A percentile compares a stretch with the other conserved stretches of the same genome.
Conservation (phyloP, 139 green algal species). For the Picochlorum costavermella region DNA sequence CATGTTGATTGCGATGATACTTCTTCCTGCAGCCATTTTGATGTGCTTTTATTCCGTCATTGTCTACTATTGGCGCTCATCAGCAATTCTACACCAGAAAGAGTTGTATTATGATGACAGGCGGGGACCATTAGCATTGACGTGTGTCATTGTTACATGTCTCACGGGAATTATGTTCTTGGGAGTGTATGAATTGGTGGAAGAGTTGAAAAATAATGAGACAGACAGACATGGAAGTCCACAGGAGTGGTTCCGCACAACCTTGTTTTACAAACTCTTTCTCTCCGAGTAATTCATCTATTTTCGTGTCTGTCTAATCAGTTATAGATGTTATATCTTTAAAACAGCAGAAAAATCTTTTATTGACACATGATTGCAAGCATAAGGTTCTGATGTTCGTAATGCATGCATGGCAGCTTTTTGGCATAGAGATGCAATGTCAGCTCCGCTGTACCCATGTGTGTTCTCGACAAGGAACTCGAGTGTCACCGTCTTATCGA, state of each 20-base stretch:
- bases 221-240: background rate
- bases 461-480: slow-evolving; percentile 26
- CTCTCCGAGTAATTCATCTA: background rate
- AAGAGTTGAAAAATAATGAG: background rate
- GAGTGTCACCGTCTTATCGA: slow-evolving; percentile 52
- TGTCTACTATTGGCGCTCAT: slow-evolving; percentile 65
- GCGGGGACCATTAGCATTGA: slow-evolving; percentile 58
- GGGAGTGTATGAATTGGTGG: slow-evolving; percentile 51
- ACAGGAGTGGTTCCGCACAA: slow-evolving; percentile 4
- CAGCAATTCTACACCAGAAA: slow-evolving; percentile 53
- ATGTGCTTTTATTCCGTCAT: slow-evolving; percentile 75
- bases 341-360: background rate
- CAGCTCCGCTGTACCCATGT: slow-evolving; percentile 55
- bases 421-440: slow-evolving; percentile 43
- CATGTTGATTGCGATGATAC: slow-evolving; percentile 70
- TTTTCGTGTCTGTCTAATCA: background rate
- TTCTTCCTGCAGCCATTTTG: slow-evolving; percentile 73
- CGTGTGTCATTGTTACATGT: slow-evolving; percentile 50
- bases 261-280: background rate
- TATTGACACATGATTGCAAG: background rate
- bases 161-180: slow-evolving; percentile 69
- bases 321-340: background rate
- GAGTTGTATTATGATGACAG: slow-evolving; percentile 63
- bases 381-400: background rate
- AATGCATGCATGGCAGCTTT: slow-evolving; percentile 61